Evolutionary conservation across 225 moss, liverwort and hornwort genomes (phyloP).

Genomic region (Neckera pumila): DNA sequence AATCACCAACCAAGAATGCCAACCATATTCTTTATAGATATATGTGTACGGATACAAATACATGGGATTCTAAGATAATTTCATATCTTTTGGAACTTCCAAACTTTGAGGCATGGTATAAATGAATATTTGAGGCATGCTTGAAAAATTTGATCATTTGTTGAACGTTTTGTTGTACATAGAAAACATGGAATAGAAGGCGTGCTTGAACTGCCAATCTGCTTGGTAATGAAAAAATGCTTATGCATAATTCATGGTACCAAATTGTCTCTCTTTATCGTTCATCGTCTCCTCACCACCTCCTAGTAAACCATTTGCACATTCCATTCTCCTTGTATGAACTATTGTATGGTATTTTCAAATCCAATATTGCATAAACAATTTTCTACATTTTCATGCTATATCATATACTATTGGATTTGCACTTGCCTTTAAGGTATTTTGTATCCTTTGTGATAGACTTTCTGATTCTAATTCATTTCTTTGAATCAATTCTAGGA

Average conservation of each 20-base stretch:
- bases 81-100: neutral
- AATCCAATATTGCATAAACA: neutral
- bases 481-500: neutral
- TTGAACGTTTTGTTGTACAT: no score
- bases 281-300: neutral
- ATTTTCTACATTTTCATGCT: neutral
- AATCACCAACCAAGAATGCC: no score
- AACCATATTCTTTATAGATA: neutral
- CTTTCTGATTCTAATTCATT: conserved; percentile 1
- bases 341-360: neutral
- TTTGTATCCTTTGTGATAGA: neutral
- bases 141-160: neutral
- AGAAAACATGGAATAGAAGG: no score
- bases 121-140: neutral
- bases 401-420: neutral
- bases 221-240: no score
- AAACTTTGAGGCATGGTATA: neutral
- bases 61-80: neutral
- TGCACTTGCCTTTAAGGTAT: neutral
- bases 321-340: neutral
- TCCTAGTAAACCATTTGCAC: neutral
- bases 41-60: no score
- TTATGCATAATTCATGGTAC: neutral
- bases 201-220: no score
- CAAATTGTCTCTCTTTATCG: neutral